Evolutionary conservation across 495 filamentous ascomycete genomes (phyloP).

Genomic region (Neurospora discreta): DNA sequence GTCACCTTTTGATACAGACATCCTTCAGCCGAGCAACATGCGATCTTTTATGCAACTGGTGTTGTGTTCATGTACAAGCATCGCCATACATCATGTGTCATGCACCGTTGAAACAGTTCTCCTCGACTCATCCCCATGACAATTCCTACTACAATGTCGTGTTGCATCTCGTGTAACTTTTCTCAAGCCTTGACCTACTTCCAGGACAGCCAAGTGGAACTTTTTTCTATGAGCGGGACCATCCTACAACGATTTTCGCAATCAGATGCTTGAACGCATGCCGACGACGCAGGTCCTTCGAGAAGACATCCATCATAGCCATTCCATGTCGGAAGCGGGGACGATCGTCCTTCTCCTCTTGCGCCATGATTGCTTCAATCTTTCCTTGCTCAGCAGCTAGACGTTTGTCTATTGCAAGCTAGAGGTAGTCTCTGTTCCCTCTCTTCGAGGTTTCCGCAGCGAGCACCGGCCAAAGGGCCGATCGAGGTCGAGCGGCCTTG

Average conservation of each 20-base stretch:
- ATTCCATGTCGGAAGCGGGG: background rate
- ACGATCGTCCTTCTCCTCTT: background rate
- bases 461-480: background rate
- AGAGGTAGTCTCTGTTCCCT: background rate
- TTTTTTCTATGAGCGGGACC: background rate
- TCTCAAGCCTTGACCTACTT: background rate
- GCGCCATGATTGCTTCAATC: background rate
- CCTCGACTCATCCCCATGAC: too few species aligned
- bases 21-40: too few species aligned
- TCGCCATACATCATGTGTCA: background rate
- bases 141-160: background rate
- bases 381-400: background rate
- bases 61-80: background rate
- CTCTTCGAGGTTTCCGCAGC: background rate
- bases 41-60: too few species aligned
- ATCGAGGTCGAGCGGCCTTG: background rate
- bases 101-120: background rate
- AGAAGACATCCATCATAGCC: background rate
- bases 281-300: background rate
- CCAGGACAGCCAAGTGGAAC: background rate
- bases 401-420: background rate
- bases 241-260: background rate
- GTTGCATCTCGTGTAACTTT: background rate
- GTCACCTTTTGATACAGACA: too few species aligned
- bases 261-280: background rate